Base-by-base conservation (phyloP, 1,139 yeast species). In the Suhomyces wounanorum region DNA sequence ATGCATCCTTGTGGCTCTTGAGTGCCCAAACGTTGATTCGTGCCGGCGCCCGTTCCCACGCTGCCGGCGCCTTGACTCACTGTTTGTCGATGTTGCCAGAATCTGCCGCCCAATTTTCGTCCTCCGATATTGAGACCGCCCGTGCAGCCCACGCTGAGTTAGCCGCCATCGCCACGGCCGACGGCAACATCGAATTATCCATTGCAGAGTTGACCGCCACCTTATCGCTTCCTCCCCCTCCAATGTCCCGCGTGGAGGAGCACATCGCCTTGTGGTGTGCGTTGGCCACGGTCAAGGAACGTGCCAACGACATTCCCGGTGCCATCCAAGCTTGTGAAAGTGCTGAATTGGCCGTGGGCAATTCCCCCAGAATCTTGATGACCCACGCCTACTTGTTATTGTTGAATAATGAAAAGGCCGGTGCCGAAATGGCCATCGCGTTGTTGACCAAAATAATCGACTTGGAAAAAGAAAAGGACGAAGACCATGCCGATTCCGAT, bases 261-360 rank as follows among this genome's bases (percentile, higher is more conserved):
- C 78, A 75, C 57, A 72, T 78, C 11, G 73, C 80, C 1, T 64
- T 80, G 28, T 79, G 84, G 81, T 76, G 83, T 55, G 81, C 81
- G 1, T 63, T 81, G 38, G 76, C 80, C 16, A 72, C 82, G 8
- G 77, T 81, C 3, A 75, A 75, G 54, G 84, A 79, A 59, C 63
- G 82, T 28, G 77, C 78, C 6, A 74, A 75, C 51, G 81, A 80
- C 54, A 62, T 78, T 11, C 64, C 66, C 7, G 81, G 79, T 9
- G 82, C 85, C 1, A 57, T 80, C 11, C 69, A 70, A 39, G 77
- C 78, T 4, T 79, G 84, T 52, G 79, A 78, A 56, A 71, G 71
- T 35, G 81, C 82, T 0, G 75, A 77, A 49, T 59, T 63, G 13
- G 71, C 77, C 1, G 69, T 78, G 17, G 83, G 83, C 0, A 66